These are phyloP conservation scores for Leccinellum albellum DNA, from an alignment of 768 basidiomycete genomes.

Conservation along the genomic window DNA sequence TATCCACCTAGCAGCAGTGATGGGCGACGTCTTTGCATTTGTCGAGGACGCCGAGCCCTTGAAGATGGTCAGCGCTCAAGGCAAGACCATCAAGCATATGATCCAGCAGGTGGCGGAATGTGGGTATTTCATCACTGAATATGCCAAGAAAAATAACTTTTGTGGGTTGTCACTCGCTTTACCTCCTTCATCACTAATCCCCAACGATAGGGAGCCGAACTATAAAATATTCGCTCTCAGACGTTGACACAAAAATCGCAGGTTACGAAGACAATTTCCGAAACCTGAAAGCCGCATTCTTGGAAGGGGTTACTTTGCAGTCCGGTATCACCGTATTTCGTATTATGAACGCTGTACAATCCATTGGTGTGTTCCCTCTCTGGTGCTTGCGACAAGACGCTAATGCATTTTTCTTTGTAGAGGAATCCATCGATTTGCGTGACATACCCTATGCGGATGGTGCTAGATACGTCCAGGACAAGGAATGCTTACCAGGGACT, in stretches of 20 bases:
- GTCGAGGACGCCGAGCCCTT: conserved; percentile 8
- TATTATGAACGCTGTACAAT: conserved; percentile 14
- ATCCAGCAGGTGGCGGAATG: conserved; percentile 22
- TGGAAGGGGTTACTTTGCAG: conserved; percentile 13
- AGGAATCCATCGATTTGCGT: conserved; percentile 15
- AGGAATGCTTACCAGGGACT: conserved; percentile 19
- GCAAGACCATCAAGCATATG: conserved; percentile 4
- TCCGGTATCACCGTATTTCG: conserved; percentile 19
- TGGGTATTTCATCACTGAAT: conserved; percentile 23
- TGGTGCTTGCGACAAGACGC: background rate
- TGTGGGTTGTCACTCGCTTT: conserved; percentile 6
- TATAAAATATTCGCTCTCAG: conserved; percentile 14
- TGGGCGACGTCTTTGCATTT: conserved; percentile 13
- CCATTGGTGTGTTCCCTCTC: conserved; percentile 1
- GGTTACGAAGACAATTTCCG: conserved; percentile 17
- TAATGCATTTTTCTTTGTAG: background rate
- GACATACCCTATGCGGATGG: conserved; percentile 21
- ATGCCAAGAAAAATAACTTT: conserved; percentile 14
- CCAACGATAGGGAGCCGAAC: conserved; percentile 10
- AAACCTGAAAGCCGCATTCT: conserved; percentile 16
- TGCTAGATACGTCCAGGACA: conserved; percentile 21
- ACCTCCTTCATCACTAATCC: background rate
- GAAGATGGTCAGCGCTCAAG: conserved; percentile 9
- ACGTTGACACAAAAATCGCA: conserved; percentile 16
- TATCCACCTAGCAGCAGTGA: conserved; percentile 16